Conservation (phyloP, 148 eudicot genomes). For the Rhododendron mucronatum region DNA sequence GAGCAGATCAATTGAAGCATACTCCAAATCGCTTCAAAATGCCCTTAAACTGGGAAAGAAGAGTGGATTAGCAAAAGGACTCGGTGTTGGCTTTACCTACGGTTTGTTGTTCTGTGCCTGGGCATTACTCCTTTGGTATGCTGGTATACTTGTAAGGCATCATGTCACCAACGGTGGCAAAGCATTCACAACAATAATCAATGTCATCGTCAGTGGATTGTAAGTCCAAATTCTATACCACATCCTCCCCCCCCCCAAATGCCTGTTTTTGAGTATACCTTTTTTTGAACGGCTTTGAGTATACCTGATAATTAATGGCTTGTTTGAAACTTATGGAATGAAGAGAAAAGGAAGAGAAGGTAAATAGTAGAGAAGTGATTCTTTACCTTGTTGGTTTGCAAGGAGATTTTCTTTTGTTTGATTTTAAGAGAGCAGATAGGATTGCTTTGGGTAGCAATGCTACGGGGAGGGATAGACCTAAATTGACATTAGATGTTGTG, state of each 20-base stretch:
- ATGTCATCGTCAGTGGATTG: conserved; percentile 73
- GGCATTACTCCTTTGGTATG: conserved; percentile 73
- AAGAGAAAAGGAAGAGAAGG: not conserved
- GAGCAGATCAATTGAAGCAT: conserved; percentile 45
- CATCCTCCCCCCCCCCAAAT: not conserved
- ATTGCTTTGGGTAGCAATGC: no score
- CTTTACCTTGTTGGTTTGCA: not conserved
- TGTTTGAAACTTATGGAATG: not conserved
- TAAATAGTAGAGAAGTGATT: not conserved
- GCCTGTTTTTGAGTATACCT: not conserved
- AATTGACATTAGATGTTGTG: no score
- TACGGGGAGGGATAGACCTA: no score
- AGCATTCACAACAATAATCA: conserved; percentile 65
- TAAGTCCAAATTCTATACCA: conserved; percentile 22
- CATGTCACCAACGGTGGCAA: conserved; percentile 59
- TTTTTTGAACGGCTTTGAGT: no score
- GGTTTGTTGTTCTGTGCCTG: conserved; percentile 57
- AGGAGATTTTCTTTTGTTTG: not conserved
- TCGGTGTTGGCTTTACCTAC: conserved; percentile 65
- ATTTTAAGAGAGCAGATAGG: not conserved
- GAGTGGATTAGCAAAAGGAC: conserved; percentile 66
- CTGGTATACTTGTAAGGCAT: conserved; percentile 54
- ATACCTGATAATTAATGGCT: not conserved
- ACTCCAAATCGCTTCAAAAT: conserved; percentile 41
- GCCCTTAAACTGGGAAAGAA: conserved; percentile 55